Evolutionary conservation across 2,329 filamentous ascomycete species (phyloP), one percentile per base, ranked within the genome.

Genomic region (Colletotrichum sp.): DNA sequence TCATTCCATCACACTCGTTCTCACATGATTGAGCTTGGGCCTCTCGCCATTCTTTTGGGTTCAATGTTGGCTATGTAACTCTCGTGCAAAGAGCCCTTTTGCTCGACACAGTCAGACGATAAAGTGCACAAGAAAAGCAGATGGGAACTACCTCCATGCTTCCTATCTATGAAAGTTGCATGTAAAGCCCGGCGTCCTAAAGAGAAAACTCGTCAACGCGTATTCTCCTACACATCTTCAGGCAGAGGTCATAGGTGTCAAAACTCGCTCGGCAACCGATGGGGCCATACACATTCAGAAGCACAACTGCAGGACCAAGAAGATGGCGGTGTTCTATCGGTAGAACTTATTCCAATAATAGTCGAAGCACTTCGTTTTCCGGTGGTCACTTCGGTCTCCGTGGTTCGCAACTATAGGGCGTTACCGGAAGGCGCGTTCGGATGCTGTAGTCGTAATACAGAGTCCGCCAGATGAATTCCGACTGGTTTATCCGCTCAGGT

Each of bases 321-420:
- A 48, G 43, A 4, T 1, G 10, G 7, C n/a, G n/a, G 4, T 2
- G 4, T 6, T 21, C 10, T 48, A 4, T 21, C 5, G 4, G 1
- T 21, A 13, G 10, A 48, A 1, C 3, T 0, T 21, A 1, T 48
- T 21, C 3, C 5, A 21, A 48, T 7, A 13, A 21, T 4, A 4
- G n/a, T 21, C 1, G n/a, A 21, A 4, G 43, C 2, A 3, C 5
- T 7, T 1, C 18, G 13, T 7, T 7, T 3, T 4, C 43, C n/a
- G 10, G n/a, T 3, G n/a, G 0, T 52, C 43, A 52, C 5, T 0
- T 21, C 2, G n/a, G 2, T 21, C 2, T 0, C n/a, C 43, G 2
- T 52, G 9, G 38, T n/a, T n/a, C 9, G 18, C 18, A 52, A 24
- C n/a, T 52, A 4, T 13, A 21, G n/a, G 2, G 43, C 2, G 4